Evolutionary conservation across 2,329 filamentous ascomycete species (phyloP).

Genomic region (Aspergillus transmontanensis): DNA sequence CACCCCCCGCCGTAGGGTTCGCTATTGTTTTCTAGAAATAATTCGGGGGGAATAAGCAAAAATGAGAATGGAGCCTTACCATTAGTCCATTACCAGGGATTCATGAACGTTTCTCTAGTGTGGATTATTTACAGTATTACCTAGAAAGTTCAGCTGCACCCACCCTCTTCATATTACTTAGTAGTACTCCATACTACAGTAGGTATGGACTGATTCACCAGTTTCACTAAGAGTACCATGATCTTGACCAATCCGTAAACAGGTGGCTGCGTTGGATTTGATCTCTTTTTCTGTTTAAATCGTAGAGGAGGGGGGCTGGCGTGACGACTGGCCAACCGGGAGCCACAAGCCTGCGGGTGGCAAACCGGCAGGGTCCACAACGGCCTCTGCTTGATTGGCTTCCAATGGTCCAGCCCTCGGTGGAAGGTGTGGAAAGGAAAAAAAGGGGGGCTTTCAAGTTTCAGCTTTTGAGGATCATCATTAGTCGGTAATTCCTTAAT

Average conservation of each 20-base stretch:
- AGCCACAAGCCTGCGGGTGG: constrained; percentile 5
- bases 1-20: not conserved
- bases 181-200: not conserved
- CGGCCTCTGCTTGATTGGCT: constrained; percentile 8
- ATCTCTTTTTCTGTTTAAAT: not conserved
- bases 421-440: not conserved
- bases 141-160: not conserved
- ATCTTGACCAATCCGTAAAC: not conserved
- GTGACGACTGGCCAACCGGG: constrained; percentile 1
- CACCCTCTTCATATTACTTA: not conserved
- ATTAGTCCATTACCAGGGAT: too few relatives aligned
- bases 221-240: not conserved
- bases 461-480: constrained; percentile 7
- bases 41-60: not conserved
- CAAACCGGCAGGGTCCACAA: constrained; percentile 4
- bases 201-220: not conserved
- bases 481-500: not conserved
- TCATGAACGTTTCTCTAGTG: not conserved
- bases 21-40: not conserved
- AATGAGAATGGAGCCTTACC: not conserved
- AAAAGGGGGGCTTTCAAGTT: constrained; percentile 6
- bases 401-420: constrained; percentile 5
- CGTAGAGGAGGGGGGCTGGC: not conserved
- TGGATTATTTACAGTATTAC: not conserved
- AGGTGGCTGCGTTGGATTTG: not conserved